These are phyloP conservation scores for Perkinsus olseni DNA, from an alignment of 169 alveolate species.

Conservation along the genomic window DNA sequence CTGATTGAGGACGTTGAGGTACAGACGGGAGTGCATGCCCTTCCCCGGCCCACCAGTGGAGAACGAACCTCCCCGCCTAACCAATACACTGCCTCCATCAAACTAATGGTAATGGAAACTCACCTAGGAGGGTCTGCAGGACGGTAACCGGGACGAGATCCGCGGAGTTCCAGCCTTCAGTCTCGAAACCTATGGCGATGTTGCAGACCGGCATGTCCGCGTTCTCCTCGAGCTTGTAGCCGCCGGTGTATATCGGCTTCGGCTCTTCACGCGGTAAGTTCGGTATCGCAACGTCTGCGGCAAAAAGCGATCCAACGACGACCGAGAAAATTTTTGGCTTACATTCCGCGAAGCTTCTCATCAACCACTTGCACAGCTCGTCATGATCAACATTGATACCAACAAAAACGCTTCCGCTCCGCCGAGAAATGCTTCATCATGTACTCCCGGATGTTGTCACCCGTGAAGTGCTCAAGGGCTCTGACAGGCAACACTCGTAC, in stretches of 20 bases:
- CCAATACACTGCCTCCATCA: not conserved
- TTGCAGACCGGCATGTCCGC: slow-evolving; percentile 54
- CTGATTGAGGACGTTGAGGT: slow-evolving; percentile 53
- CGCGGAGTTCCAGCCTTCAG: slow-evolving; percentile 57
- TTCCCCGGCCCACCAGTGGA: slow-evolving; percentile 87
- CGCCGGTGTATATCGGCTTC: slow-evolving; percentile 74
- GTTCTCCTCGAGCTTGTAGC: slow-evolving; percentile 61
- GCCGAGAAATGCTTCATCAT: slow-evolving; percentile 68
- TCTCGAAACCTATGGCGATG: slow-evolving; percentile 58
- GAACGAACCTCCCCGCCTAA: slow-evolving; percentile 85
- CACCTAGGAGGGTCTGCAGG: slow-evolving; percentile 55
- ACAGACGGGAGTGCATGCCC: slow-evolving; percentile 76
- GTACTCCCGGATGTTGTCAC: slow-evolving; percentile 59
- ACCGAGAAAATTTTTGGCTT: slow-evolving; percentile 23
- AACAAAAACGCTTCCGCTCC: slow-evolving; percentile 54
- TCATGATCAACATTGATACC: slow-evolving; percentile 64
- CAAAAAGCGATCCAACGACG: not conserved
- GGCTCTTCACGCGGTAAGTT: slow-evolving; percentile 5
- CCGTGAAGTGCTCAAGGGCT: slow-evolving; percentile 47
- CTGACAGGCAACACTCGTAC: not conserved
- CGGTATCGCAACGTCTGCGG: not conserved
- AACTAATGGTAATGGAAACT: not conserved
- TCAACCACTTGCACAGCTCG: slow-evolving; percentile 66
- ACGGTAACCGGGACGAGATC: slow-evolving; percentile 60
- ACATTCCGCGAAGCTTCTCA: slow-evolving; percentile 72